Base-by-base conservation (phyloP, 2,329 filamentous ascomycete genomes). In the Xylariaceae sp. region DNA sequence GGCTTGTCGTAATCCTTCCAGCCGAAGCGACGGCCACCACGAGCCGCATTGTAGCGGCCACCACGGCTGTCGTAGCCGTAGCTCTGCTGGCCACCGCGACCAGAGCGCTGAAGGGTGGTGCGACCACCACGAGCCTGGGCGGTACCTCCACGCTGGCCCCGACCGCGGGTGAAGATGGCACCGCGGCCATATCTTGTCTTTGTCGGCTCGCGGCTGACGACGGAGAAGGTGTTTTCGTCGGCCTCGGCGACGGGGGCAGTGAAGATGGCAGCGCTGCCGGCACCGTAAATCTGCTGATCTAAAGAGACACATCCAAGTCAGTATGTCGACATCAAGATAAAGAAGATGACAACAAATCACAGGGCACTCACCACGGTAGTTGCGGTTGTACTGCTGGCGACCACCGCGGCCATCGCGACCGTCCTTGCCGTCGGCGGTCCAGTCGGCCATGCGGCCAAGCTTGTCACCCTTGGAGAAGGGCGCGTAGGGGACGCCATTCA, bases 1-100 rank as follows among this genome's bases (percentile, higher is more conserved):
- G 94, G 94, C 86, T 97, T 97, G 80, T 99, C 94, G 74, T 92
- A 96, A 75, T 99, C 94, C 78, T 94, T 96, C 93, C 94, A 97
- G 74, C 94, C 94, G 72, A 97, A 97, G 68, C 94, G 87, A 67
- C 94, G 88, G 55, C 90, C 89, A 61, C 90, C 89, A 62, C 90
- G 87, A 66, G 89, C 86, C 57, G 87, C 82, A 56, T 83, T 85
- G 62, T 82, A 81, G 59, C 91, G 84, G 39, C 87, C 88, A 52
- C 88, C 87, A 63, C 87, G 82, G 72, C 85, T 85, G 70, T 94
- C 89, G 72, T 92, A 90, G 68, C 82, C 82, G 65, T 82, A 81
- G 66, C 83, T 83, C 68, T 84, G 81, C 71, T 90, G 86, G 56
- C 86, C 88, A 70, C 86, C 83, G 65, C 80, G 82, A 62, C 83